phyloP scores from a whole-genome alignment of 306 rosid genomes.

The Quillaja saponaria region DNA sequence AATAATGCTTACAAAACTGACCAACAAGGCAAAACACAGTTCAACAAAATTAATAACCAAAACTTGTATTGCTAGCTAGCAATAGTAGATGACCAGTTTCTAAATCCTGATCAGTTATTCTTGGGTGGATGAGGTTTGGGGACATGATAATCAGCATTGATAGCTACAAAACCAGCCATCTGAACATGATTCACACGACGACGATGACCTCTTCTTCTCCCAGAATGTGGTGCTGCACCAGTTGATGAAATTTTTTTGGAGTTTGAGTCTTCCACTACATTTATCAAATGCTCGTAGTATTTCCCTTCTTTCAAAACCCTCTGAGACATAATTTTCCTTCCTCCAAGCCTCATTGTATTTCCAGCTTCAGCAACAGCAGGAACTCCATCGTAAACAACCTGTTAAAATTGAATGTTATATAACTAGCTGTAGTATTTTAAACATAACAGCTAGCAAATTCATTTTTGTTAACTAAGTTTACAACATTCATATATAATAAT shows the following conservation, averaged over 20 bases:
- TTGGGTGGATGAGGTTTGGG: conserved; percentile 72
- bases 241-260: no score
- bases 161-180: conserved; percentile 39
- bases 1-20: no score
- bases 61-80: no score
- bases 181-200: conserved; percentile 22
- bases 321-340: conserved; percentile 37
- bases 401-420: not conserved
- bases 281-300: not conserved
- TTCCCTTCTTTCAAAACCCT: conserved; percentile 5
- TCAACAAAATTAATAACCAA: no score
- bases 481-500: not conserved
- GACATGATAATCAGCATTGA: conserved; percentile 58
- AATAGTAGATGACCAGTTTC: no score
- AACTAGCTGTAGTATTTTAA: not conserved
- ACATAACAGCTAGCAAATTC: no score
- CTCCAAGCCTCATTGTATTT: conserved; percentile 5
- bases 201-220: conserved; percentile 7
- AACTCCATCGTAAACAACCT: conserved; percentile 30
- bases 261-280: conserved; percentile 17
- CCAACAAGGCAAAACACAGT: no score
- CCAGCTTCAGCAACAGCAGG: conserved; percentile 7
- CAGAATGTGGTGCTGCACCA: conserved; percentile 3
- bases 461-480: conserved; percentile 26
- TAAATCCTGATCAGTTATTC: conserved; percentile 47